These are phyloP conservation scores for Imleria badia DNA, from an alignment of 768 basidiomycete genomes.

Conservation along the genomic window DNA sequence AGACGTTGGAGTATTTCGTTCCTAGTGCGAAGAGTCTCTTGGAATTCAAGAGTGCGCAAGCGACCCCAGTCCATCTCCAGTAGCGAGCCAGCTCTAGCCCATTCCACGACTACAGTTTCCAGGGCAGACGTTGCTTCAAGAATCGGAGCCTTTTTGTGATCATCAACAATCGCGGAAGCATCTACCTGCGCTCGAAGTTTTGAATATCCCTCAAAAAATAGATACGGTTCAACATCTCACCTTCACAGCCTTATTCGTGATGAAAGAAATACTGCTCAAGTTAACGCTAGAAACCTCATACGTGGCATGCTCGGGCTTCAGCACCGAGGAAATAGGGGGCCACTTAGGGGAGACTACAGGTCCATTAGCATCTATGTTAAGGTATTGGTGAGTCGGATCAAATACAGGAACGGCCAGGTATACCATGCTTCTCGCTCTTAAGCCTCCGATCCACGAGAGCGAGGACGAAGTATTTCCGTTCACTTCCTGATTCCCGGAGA, in stretches of 20 bases:
- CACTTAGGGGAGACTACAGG: constrained; percentile 70
- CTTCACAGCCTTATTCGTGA: constrained; percentile 73
- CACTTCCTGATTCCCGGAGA: constrained; percentile 47
- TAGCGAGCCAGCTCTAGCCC: constrained; percentile 45
- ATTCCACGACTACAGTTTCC: constrained; percentile 53
- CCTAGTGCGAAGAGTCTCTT: constrained; percentile 71
- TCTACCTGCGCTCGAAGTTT: constrained; percentile 56
- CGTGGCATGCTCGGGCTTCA: constrained; percentile 49
- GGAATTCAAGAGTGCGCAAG: constrained; percentile 85
- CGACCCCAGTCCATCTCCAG: constrained; percentile 86
- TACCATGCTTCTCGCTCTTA: constrained; percentile 57
- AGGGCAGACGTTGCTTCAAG: constrained; percentile 54
- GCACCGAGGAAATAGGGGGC: constrained; percentile 57
- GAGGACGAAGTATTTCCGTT: constrained; percentile 65
- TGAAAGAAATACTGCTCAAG: constrained; percentile 69
- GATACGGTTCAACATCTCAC: constrained; percentile 58
- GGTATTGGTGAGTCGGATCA: not conserved
- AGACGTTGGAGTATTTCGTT: constrained; percentile 48
- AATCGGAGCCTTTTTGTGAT: constrained; percentile 61
- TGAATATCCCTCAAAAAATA: not conserved
- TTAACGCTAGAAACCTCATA: constrained; percentile 71
- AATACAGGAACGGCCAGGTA: not conserved
- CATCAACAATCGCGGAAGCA: constrained; percentile 63
- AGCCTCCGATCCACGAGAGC: constrained; percentile 66
- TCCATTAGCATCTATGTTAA: constrained; percentile 51